Evolutionary conservation across 73 alveolate species (phyloP), one percentile per base, ranked within the genome.

Genomic region (Paraurostyla sp.): DNA sequence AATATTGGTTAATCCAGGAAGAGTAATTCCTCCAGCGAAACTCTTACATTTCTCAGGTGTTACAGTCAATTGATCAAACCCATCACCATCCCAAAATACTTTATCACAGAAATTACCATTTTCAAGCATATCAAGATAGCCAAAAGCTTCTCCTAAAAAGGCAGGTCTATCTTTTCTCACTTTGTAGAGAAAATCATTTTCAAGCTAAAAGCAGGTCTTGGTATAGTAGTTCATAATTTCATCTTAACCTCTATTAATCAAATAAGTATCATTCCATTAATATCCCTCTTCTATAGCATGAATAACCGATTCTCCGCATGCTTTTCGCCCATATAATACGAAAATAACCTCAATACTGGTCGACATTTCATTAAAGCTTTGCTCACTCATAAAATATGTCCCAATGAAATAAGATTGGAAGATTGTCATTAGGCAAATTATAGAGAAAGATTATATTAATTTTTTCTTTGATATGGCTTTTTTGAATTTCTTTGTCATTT

Each of bases 231-330:
- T n/a, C 68, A 50, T 45, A 16, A 73, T 45, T 36, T 50, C 73
- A 73, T 48, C 73, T 27, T 50, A 0, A 11, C 73, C 73, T 73
- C 71, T 45, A 50, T 48, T 45, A 25, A 73, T 73, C 7, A 22
- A 35, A 73, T 73, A 45, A 36, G 87, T 45, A 18, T 50, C 73
- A 29, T 73, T 48, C 73, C 68, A 50, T 27, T 48, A 30, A 48
- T 48, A 65, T 6, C 73, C 68, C 87, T 73, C 87, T n/a, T 20
- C 52, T 18, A 48, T 48, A 45, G 87, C 49, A 30, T 73, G 68
- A 45, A 73, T 45, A n/a, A 73, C 87, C 13, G 51, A 27, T 50
- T 73, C 73, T 48, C 73, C 68, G 42, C 87, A 73, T 1, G 87
- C 68, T 27, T 48, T 45, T 15, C 87, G 9, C 46, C n/a, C n/a